Percentiles rank a stretch among this genome's conserved stretches.
Conservation (phyloP, 2,329 filamentous ascomycete genomes). For the Macroventuria anomochaeta region DNA sequence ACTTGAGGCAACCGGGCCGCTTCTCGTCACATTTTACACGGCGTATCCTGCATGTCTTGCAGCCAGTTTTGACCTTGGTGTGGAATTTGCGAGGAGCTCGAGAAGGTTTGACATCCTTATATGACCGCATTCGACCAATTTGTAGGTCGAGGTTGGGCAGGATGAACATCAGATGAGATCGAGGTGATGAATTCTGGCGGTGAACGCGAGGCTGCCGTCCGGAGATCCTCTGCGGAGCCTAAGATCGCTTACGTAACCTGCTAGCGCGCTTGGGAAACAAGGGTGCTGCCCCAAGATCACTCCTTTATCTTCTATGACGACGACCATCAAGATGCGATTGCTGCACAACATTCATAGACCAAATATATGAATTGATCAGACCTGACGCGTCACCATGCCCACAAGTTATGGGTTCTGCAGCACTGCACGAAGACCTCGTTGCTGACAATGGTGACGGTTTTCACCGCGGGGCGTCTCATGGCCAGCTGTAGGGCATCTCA, state of each 20-base stretch:
- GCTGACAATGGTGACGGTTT: not conserved
- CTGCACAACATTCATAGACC: too few relatives aligned
- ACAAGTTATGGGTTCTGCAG: not conserved
- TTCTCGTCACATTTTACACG: conserved; percentile 36
- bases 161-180: not conserved
- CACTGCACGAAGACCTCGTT: not conserved
- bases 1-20: conserved; percentile 31
- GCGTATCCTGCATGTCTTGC: conserved; percentile 32
- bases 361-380: too few relatives aligned
- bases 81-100: not conserved
- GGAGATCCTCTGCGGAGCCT: too few relatives aligned
- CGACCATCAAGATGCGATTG: too few relatives aligned
- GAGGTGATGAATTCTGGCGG: not conserved
- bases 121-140: not conserved
- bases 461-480: not conserved
- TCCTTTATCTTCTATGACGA: too few relatives aligned
- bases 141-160: not conserved
- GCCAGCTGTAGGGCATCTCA: not conserved
- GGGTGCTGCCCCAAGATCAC: too few relatives aligned
- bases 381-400: not conserved
- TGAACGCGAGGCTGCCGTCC: too few relatives aligned
- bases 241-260: too few relatives aligned
- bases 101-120: not conserved
- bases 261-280: too few relatives aligned
- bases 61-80: conserved; percentile 30